phyloP scores from a whole-genome alignment of 129 eudicot genomes.

The Tagetes erecta region DNA sequence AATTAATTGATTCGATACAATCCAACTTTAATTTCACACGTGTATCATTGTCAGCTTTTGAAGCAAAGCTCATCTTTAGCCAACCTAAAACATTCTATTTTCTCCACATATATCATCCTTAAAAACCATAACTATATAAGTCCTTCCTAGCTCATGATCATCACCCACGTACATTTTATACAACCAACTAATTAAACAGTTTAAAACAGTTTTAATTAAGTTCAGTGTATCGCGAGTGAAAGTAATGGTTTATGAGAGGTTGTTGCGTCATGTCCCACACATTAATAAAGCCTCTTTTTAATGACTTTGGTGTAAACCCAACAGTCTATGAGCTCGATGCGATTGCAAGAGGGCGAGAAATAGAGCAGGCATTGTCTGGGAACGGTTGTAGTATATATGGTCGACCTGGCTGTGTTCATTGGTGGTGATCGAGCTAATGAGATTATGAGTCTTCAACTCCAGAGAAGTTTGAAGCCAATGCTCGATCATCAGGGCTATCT shows the following conservation, averaged over 20 bases:
- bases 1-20: constrained; percentile 14
- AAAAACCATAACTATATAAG: background rate
- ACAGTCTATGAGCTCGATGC: constrained; percentile 76
- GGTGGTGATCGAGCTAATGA: constrained; percentile 78
- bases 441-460: constrained; percentile 69
- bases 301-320: constrained; percentile 63
- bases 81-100: constrained; percentile 18
- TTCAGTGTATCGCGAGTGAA: constrained; percentile 24
- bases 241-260: constrained; percentile 59
- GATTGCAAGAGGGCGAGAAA: constrained; percentile 48
- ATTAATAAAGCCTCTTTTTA: constrained; percentile 46
- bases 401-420: constrained; percentile 64
- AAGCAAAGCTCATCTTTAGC: background rate
- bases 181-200: background rate
- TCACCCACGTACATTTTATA: background rate
- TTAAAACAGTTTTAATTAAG: background rate
- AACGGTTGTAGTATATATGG: constrained; percentile 38
- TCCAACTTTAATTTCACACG: background rate
- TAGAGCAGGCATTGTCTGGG: constrained; percentile 56
- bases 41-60: constrained; percentile 4
- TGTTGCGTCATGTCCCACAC: constrained; percentile 69
- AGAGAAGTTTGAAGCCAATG: constrained; percentile 52
- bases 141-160: background rate
- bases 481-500: constrained; percentile 53
- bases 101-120: constrained; percentile 29